phyloP scores from a whole-genome alignment of 371 early-diverging fungal genomes.

The Zychaea mexicana region DNA sequence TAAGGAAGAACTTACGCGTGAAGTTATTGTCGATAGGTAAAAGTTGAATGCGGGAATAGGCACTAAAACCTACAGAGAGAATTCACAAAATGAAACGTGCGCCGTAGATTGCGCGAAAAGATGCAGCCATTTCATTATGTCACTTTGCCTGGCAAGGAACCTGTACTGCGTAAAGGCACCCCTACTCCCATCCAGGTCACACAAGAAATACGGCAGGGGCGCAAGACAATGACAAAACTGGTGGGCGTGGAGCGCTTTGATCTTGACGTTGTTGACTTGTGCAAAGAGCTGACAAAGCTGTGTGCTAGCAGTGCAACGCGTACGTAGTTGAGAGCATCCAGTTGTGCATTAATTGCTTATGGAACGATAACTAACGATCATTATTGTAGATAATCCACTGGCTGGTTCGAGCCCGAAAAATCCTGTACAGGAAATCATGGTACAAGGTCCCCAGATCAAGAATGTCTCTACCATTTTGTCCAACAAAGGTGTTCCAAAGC shows the following conservation, averaged over 20 bases:
- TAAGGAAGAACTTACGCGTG: constrained; percentile 55
- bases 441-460: constrained; percentile 74
- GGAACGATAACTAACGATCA: not conserved
- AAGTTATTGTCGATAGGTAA: constrained; percentile 48
- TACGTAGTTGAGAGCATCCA: constrained; percentile 21
- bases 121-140: constrained; percentile 61
- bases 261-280: constrained; percentile 64
- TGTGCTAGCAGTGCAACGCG: constrained; percentile 73
- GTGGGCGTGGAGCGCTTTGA: constrained; percentile 65
- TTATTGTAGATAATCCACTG: constrained; percentile 51
- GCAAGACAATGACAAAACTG: constrained; percentile 67
- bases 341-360: not conserved
- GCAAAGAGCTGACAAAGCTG: constrained; percentile 58
- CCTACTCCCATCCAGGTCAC: constrained; percentile 60
- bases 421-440: constrained; percentile 69
- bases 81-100: too few relatives aligned
- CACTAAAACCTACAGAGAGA: too few relatives aligned
- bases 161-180: constrained; percentile 36
- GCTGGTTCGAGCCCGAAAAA: constrained; percentile 60
- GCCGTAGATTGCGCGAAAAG: constrained; percentile 38
- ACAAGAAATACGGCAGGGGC: constrained; percentile 65
- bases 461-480: constrained; percentile 53
- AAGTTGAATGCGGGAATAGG: too few relatives aligned
- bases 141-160: constrained; percentile 46
- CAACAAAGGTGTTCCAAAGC: constrained; percentile 59